Evolutionary conservation across 495 filamentous ascomycete species (phyloP).

Genomic region (Tuber umbilicatum): DNA sequence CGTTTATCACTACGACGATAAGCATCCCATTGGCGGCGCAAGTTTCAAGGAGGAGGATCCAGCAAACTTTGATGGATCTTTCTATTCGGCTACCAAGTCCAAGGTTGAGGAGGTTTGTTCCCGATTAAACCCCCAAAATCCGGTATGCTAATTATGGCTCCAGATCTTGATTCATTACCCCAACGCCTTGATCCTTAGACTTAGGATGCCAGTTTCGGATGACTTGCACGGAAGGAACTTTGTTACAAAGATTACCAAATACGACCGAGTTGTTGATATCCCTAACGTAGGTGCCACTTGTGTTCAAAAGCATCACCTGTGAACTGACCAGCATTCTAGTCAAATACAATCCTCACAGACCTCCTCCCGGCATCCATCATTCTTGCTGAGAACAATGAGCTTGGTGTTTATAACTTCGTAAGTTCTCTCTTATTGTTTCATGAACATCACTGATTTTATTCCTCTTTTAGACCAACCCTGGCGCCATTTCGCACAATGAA

Average conservation of each 20-base stretch:
- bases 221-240: slow-evolving; percentile 61
- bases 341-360: slow-evolving; percentile 59
- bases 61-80: slow-evolving; percentile 59
- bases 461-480: slow-evolving; percentile 55
- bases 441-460: slow-evolving; percentile 6
- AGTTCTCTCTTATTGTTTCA: slow-evolving; percentile 3
- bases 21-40: slow-evolving; percentile 54
- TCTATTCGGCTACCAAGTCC: slow-evolving; percentile 61
- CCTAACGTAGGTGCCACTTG: slow-evolving; percentile 46
- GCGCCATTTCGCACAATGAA: slow-evolving; percentile 62
- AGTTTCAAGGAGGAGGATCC: slow-evolving; percentile 58
- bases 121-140: slow-evolving; percentile 8
- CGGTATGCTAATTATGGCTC: slow-evolving; percentile 14
- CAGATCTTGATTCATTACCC: slow-evolving; percentile 57
- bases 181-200: slow-evolving; percentile 55
- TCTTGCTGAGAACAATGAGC: slow-evolving; percentile 55
- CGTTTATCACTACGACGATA: slow-evolving; percentile 56
- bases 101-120: slow-evolving; percentile 56
- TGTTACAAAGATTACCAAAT: slow-evolving; percentile 61
- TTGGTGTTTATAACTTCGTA: slow-evolving; percentile 55
- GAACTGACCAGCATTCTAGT: slow-evolving; percentile 31
- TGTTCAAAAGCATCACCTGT: not conserved
- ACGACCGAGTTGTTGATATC: slow-evolving; percentile 58
- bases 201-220: slow-evolving; percentile 64
- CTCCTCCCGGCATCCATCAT: slow-evolving; percentile 56